Percentiles rank a stretch among this genome's conserved stretches.
phyloP scores from a whole-genome alignment of 495 filamentous ascomycete species.

The Aspergillus affinis region DNA sequence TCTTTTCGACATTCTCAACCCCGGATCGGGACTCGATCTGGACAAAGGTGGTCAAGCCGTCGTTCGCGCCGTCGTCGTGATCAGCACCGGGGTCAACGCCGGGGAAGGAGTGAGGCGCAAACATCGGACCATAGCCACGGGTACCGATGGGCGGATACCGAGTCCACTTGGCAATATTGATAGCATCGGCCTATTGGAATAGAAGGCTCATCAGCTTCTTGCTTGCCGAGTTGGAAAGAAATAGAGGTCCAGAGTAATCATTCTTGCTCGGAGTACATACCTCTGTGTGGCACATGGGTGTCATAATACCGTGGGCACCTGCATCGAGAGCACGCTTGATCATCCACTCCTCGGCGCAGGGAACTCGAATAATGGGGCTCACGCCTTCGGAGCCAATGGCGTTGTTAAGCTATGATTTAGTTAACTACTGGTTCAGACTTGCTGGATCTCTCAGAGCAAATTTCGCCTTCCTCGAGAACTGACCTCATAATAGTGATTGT shows the following conservation, averaged over 20 bases:
- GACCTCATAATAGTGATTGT: constrained; percentile 39
- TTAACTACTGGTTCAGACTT: not conserved
- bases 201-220: not conserved
- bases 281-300: constrained; percentile 39
- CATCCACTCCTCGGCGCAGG: constrained; percentile 67
- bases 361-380: constrained; percentile 66
- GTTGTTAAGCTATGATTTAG: constrained; percentile 23
- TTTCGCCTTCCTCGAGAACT: not conserved
- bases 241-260: constrained; percentile 1
- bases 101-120: constrained; percentile 44
- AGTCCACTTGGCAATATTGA: constrained; percentile 55
- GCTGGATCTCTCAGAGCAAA: not conserved
- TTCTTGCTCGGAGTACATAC: constrained; percentile 21
- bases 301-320: constrained; percentile 64
- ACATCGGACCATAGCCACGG: constrained; percentile 68
- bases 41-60: constrained; percentile 37
- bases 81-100: constrained; percentile 34
- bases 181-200: constrained; percentile 50
- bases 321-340: constrained; percentile 72
- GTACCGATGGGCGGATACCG: constrained; percentile 67
- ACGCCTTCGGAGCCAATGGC: constrained; percentile 65
- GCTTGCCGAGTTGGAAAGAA: no score
- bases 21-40: constrained; percentile 51
- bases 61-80: constrained; percentile 38
- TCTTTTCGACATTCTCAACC: constrained; percentile 50